These are phyloP conservation scores for Clarireedia homoeocarpa DNA, from an alignment of 2,329 filamentous ascomycete species.

Conservation along the genomic window DNA sequence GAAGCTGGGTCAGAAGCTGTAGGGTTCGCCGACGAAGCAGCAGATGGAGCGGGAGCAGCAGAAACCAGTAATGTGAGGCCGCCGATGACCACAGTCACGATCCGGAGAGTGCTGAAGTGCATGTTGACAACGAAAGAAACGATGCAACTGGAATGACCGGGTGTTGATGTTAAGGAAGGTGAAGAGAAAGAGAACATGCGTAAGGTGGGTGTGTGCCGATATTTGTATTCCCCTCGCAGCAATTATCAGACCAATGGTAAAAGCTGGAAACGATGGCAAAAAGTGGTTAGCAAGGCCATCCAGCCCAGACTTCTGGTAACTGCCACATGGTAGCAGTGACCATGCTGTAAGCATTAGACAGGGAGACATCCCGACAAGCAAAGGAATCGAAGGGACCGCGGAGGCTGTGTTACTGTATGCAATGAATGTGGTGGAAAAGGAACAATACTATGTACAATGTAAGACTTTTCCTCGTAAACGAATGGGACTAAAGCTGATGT, in stretches of 20 bases:
- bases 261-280: neutral
- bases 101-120: neutral
- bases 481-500: no score
- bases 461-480: no score
- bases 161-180: no score
- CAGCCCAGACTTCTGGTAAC: neutral
- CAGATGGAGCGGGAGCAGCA: conserved; percentile 20
- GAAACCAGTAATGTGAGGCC: conserved; percentile 8
- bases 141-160: neutral
- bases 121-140: neutral
- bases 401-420: no score
- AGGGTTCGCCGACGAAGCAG: conserved; percentile 15
- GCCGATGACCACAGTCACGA: no score
- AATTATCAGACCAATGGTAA: no score
- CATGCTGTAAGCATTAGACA: neutral
- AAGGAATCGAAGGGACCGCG: neutral
- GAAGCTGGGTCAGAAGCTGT: conserved; percentile 44
- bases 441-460: no score
- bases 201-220: no score
- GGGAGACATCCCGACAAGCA: neutral
- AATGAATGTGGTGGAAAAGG: no score
- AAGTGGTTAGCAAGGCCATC: neutral
- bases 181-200: no score
- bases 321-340: neutral
- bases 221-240: no score